A percentile compares a stretch with the other conserved stretches of the same genome.
Evolutionary conservation across 1,284 basidiomycete genomes (phyloP).

Genomic region (Naganishia albida): DNA sequence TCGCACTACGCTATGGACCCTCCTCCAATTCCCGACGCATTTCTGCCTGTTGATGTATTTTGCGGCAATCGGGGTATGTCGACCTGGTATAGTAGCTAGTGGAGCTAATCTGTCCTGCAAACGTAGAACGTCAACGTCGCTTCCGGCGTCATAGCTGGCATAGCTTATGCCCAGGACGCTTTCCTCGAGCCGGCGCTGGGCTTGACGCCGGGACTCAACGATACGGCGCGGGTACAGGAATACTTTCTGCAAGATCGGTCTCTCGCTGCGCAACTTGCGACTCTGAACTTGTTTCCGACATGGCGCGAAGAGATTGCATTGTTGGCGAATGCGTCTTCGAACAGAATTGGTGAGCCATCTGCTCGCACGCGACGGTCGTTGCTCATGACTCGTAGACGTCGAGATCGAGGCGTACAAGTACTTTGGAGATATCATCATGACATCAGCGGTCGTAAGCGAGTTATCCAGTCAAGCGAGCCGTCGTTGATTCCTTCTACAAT

Average conservation of each 20-base stretch:
- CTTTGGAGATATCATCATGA: neutral
- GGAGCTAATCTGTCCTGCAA: neutral
- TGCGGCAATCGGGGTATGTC: neutral
- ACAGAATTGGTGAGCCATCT: neutral
- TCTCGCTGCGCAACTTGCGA: neutral
- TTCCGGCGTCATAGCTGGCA: constrained; percentile 1
- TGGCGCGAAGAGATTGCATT: neutral
- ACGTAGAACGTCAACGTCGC: neutral
- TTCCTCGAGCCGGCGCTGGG: neutral
- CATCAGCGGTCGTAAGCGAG: neutral
- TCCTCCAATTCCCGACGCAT: constrained; percentile 7
- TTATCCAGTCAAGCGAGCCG: neutral
- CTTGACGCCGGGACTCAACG: neutral
- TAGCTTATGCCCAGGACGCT: neutral
- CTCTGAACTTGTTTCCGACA: neutral
- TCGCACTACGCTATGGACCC: neutral
- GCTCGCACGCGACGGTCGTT: neutral
- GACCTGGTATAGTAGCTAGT: no score
- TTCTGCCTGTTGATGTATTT: constrained; percentile 1
- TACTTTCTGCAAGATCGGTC: neutral
- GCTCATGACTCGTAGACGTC: neutral
- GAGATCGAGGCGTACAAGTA: neutral
- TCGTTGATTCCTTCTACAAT: neutral
- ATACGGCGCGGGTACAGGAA: neutral
- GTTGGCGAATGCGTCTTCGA: neutral